phyloP scores from a whole-genome alignment of 2,329 filamentous ascomycete genomes.

The Didymella arachidicola region DNA sequence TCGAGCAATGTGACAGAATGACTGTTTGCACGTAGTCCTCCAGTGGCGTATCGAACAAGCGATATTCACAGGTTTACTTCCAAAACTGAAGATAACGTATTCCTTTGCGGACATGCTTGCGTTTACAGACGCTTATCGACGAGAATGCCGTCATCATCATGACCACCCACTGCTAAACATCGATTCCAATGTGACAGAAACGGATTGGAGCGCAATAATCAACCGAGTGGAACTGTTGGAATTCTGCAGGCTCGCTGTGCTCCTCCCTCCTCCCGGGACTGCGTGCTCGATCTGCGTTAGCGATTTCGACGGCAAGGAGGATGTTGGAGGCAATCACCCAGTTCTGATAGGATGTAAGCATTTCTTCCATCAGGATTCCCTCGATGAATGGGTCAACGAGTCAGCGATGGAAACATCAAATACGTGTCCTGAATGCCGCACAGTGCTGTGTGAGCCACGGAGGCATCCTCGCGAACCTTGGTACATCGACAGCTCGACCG shows the following conservation, averaged over 20 bases:
- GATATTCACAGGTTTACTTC: background rate
- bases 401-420: slow-evolving; percentile 11
- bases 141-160: background rate
- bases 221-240: background rate
- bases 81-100: slow-evolving; percentile 2
- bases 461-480: slow-evolving; percentile 1
- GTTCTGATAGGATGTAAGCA: slow-evolving; percentile 12
- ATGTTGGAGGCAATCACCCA: background rate
- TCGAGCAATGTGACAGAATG: background rate
- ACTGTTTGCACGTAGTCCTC: background rate
- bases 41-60: background rate
- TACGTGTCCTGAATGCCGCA: slow-evolving; percentile 20
- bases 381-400: slow-evolving; percentile 20
- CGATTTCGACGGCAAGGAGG: background rate
- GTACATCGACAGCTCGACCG: background rate
- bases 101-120: slow-evolving; percentile 1
- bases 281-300: slow-evolving; percentile 9
- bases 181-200: no score
- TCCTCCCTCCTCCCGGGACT: background rate
- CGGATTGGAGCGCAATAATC: no score
- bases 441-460: slow-evolving; percentile 10
- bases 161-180: background rate
- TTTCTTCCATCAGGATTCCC: slow-evolving; percentile 5
- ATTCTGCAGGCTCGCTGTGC: slow-evolving; percentile 1
- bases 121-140: slow-evolving; percentile 1